These are phyloP conservation scores for Umbilicaria muhlenbergii DNA, from an alignment of 495 filamentous ascomycete genomes.

Conservation along the genomic window DNA sequence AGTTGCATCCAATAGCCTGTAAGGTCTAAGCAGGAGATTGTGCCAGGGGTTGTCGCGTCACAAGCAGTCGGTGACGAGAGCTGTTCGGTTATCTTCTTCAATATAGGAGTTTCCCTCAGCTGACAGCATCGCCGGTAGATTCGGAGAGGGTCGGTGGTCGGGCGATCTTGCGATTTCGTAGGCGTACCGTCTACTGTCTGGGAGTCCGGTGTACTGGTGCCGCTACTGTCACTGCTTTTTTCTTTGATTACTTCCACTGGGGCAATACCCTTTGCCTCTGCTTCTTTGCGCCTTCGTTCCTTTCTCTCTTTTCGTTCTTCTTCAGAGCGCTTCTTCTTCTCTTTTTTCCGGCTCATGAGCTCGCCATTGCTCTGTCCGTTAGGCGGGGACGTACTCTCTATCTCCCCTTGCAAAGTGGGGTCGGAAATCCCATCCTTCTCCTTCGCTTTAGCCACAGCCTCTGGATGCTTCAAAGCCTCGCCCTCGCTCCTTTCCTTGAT, in stretches of 20 bases:
- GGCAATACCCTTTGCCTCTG: slow-evolving; percentile 66
- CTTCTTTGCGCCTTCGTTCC: slow-evolving; percentile 62
- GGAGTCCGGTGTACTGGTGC: slow-evolving; percentile 23
- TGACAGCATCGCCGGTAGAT: slow-evolving; percentile 95
- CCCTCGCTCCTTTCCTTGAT: slow-evolving; percentile 53
- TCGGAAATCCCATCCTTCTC: slow-evolving; percentile 30
- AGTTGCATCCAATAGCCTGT: slow-evolving; percentile 70
- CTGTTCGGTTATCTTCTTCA: slow-evolving; percentile 79
- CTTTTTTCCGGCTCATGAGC: slow-evolving; percentile 50
- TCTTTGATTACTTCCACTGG: slow-evolving; percentile 62
- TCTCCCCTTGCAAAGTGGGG: slow-evolving; percentile 22
- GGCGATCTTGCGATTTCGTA: slow-evolving; percentile 44
- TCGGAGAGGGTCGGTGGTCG: slow-evolving; percentile 79
- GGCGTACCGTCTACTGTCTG: slow-evolving; percentile 3
- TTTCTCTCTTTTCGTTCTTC: slow-evolving; percentile 75
- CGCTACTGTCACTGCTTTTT: slow-evolving; percentile 33
- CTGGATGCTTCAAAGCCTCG: slow-evolving; percentile 47
- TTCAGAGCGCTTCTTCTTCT: slow-evolving; percentile 85
- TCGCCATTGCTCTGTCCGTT: slow-evolving; percentile 22
- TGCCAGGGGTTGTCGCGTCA: slow-evolving; percentile 43
- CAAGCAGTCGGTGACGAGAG: slow-evolving; percentile 52
- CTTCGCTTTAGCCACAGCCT: slow-evolving; percentile 41
- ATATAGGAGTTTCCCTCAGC: slow-evolving; percentile 73
- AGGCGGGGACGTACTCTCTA: not conserved
- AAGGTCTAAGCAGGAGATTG: slow-evolving; percentile 68